A percentile compares a stretch with the other conserved stretches of the same genome.
Conservation (phyloP, 306 rosid genomes). For the Lathyrus tuberosus region DNA sequence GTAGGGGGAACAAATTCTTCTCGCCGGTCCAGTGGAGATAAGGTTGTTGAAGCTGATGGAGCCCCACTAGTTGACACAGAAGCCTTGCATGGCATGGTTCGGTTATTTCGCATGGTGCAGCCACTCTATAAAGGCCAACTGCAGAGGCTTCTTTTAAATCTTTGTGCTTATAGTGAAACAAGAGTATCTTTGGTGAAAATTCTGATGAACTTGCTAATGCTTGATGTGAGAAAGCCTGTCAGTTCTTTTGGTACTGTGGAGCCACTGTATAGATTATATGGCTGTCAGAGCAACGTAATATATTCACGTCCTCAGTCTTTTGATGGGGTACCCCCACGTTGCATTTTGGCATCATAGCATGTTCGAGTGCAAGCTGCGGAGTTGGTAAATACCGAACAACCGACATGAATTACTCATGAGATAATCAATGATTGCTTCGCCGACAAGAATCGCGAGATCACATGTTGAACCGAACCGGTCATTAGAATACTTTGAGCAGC, state of each 20-base stretch:
- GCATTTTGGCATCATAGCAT: too few relatives aligned
- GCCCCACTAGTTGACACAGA: constrained; percentile 80
- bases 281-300: constrained; percentile 87
- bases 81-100: constrained; percentile 86
- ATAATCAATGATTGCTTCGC: too few relatives aligned
- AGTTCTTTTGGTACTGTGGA: constrained; percentile 49
- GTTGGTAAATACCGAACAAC: too few relatives aligned
- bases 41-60: constrained; percentile 97
- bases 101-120: constrained; percentile 95
- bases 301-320: constrained; percentile 92
- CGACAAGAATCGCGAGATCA: too few relatives aligned
- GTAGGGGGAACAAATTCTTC: constrained; percentile 67
- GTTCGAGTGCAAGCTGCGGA: too few relatives aligned
- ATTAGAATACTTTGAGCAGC: too few relatives aligned
- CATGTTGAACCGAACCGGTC: too few relatives aligned
- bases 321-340: too few relatives aligned
- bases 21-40: constrained; percentile 74
- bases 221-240: constrained; percentile 67
- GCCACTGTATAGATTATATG: constrained; percentile 85
- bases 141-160: constrained; percentile 93
- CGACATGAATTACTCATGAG: too few relatives aligned
- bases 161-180: constrained; percentile 87
- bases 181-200: constrained; percentile 84
- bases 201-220: constrained; percentile 82
- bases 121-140: constrained; percentile 94